Evolutionary conservation across 192 early-diverging fungal genomes (phyloP).

Genomic region (Pecoramyces ruminantium): DNA sequence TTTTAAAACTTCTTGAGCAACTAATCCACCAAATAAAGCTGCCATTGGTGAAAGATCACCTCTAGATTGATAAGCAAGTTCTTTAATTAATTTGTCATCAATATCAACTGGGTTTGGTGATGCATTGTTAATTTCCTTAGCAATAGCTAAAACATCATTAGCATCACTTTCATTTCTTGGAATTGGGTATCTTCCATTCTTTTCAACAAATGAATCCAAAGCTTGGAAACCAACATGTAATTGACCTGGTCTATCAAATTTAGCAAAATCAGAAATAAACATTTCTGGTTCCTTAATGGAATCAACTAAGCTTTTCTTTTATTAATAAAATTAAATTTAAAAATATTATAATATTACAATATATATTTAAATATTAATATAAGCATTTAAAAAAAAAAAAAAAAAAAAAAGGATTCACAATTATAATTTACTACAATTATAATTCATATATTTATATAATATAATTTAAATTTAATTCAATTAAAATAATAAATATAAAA

Average conservation of each 20-base stretch:
- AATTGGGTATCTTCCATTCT: constrained; percentile 55
- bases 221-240: constrained; percentile 90
- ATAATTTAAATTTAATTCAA: too few relatives aligned
- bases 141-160: constrained; percentile 47
- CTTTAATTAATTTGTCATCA: constrained; percentile 69
- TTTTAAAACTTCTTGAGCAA: constrained; percentile 97
- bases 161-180: constrained; percentile 80
- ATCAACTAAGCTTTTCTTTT: constrained; percentile 48
- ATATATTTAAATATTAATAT: neutral
- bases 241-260: constrained; percentile 91
- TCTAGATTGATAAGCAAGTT: constrained; percentile 69
- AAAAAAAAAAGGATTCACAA: too few relatives aligned
- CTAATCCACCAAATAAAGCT: constrained; percentile 88
- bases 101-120: constrained; percentile 51
- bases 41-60: constrained; percentile 90
- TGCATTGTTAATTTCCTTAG: constrained; percentile 55
- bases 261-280: constrained; percentile 83
- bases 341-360: neutral
- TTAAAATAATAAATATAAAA: too few relatives aligned
- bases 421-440: too few relatives aligned
- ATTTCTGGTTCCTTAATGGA: constrained; percentile 67
- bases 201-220: constrained; percentile 58
- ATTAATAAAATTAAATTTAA: neutral
- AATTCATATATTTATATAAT: too few relatives aligned
- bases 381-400: neutral